Evolutionary conservation across 768 basidiomycete species (phyloP), one percentile per base, ranked within the genome.

Genomic region (Kwoniella heveanensis): DNA sequence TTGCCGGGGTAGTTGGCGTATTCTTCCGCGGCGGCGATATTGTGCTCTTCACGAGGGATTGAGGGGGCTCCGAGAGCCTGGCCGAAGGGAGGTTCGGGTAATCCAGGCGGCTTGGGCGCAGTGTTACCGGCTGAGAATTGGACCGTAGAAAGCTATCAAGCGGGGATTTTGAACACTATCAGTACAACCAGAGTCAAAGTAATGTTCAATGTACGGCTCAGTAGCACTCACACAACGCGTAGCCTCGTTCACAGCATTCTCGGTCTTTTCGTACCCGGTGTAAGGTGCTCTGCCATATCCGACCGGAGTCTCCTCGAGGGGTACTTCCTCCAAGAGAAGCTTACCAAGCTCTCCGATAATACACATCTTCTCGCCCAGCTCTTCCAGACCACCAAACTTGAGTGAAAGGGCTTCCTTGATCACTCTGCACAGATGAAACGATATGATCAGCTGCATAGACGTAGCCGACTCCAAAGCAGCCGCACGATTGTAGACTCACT

Each of bases 311-410:
- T 82, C 79, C n/a, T 90, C 88, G 64, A 90, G 86, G 1, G 91
- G 87, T 15, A 96, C 88, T 83, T 89, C 90, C 86, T 84, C 82
- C 39, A 84, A 78, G 37, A 85, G 72, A 15, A 82, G 77, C 71
- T 82, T 85, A 15, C 85, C 85, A 12, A 84, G 75, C 47, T 85
- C 82, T 17, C 85, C 85, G 26, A 83, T 83, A 37, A 85, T 83
- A 81, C 85, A 74, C 59, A 90, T 89, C 80, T 91, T 94, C 81
- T 93, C 90, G 57, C 88, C 89, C 60, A 86, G 87, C 78, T 96
- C 93, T 49, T 88, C 79, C 48, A 95, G 80, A 6, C 90, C 92
- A 24, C 91, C 91, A 74, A 94, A 93, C 81, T 95, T 94, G 71
- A 90, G 80, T 0, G 86, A 85, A 85, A 95, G 86, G 82, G 87